Conservation (phyloP, 202 grass and related monocot species). For the Schoenoplectus triqueter region DNA sequence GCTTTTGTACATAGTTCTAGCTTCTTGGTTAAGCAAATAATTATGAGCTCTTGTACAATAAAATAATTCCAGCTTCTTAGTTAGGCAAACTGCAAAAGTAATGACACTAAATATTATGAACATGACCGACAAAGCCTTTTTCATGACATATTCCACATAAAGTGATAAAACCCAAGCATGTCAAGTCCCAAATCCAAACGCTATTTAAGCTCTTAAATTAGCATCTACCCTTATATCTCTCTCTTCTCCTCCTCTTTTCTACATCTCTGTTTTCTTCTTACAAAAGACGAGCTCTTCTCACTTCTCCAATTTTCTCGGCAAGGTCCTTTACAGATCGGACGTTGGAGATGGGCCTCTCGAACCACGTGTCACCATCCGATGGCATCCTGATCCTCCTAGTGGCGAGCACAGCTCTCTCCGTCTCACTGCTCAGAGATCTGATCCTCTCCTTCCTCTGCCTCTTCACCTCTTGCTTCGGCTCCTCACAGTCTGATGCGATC, state of each 20-base stretch:
- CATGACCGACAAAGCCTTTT: too few relatives aligned
- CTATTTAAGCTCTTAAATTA: neutral
- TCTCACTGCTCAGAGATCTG: conserved; percentile 58
- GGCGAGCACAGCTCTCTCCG: conserved; percentile 61
- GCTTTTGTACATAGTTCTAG: too few relatives aligned
- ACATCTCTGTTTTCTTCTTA: too few relatives aligned
- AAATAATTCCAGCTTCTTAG: too few relatives aligned
- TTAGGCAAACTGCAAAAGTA: too few relatives aligned
- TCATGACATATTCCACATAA: too few relatives aligned
- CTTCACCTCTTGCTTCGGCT: conserved; percentile 32
- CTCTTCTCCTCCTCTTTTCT: too few relatives aligned
- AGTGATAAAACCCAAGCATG: too few relatives aligned
- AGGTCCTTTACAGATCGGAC: neutral
- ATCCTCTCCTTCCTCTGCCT: conserved; percentile 67
- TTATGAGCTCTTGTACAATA: too few relatives aligned
- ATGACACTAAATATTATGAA: too few relatives aligned
- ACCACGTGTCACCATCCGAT: conserved; percentile 77
- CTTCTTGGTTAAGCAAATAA: too few relatives aligned
- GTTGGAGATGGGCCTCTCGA: conserved; percentile 73
- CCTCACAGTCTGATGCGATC: conserved; percentile 3
- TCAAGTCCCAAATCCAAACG: neutral
- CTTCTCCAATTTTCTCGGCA: neutral
- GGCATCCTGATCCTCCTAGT: conserved; percentile 75
- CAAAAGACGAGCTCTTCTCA: neutral
- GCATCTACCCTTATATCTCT: neutral